Conservation (phyloP, 2,329 filamentous ascomycete species). For the Pezicula carpinea region DNA sequence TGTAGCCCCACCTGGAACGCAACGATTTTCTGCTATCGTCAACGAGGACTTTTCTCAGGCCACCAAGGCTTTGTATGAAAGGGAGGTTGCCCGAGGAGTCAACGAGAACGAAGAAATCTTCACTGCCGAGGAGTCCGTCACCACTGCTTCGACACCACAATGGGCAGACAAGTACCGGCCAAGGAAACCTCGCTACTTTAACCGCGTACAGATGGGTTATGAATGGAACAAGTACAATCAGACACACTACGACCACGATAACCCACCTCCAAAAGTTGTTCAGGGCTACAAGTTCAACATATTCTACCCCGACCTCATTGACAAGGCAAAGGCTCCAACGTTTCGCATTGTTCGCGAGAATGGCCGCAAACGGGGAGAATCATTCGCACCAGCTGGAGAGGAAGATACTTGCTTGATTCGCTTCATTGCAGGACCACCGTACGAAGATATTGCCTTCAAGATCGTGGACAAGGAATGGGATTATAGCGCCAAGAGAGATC, state of each 20-base stretch:
- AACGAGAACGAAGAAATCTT: slow-evolving; percentile 96
- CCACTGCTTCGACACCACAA: slow-evolving; percentile 57
- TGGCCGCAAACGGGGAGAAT: slow-evolving; percentile 83
- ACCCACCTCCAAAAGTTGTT: slow-evolving; percentile 94
- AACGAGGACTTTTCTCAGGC: slow-evolving; percentile 82
- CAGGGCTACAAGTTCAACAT: slow-evolving; percentile 99
- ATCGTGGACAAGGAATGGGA: slow-evolving; percentile 99
- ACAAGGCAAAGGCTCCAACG: slow-evolving; percentile 89
- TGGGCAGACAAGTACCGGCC: slow-evolving; percentile 85
- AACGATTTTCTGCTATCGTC: slow-evolving; percentile 63
- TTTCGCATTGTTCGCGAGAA: slow-evolving; percentile 95
- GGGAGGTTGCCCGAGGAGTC: slow-evolving; percentile 86
- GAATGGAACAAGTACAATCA: slow-evolving; percentile 99
- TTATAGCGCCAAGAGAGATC: slow-evolving; percentile 90
- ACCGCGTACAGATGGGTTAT: slow-evolving; percentile 97
- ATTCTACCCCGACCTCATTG: slow-evolving; percentile 95
- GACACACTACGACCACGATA: slow-evolving; percentile 98
- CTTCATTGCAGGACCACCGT: slow-evolving; percentile 91
- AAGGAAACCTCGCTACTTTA: slow-evolving; percentile 94
- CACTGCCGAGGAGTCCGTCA: slow-evolving; percentile 77
- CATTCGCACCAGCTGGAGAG: slow-evolving; percentile 87
- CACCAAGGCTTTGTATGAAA: slow-evolving; percentile 84
- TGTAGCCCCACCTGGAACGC: slow-evolving; percentile 49
- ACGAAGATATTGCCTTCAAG: slow-evolving; percentile 93
- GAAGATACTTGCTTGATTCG: slow-evolving; percentile 96